Percentiles rank a stretch among this genome's conserved stretches.
phyloP scores from a whole-genome alignment of 1,139 yeast species.

The Pichia sp. region DNA sequence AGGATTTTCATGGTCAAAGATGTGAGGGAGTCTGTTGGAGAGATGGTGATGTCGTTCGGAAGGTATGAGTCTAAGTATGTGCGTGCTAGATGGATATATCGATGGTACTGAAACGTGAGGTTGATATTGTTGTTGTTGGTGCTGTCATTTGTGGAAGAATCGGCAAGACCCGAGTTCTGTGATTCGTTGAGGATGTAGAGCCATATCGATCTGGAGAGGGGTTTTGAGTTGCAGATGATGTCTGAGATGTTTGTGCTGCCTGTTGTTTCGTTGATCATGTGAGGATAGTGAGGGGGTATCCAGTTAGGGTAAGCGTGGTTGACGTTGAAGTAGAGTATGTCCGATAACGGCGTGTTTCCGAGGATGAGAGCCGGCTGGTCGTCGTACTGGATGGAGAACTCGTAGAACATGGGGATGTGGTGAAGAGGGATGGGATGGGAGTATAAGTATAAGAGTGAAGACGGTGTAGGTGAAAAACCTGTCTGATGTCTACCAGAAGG shows the following conservation, averaged over 20 bases:
- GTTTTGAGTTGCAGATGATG: background rate
- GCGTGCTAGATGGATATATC: conserved; percentile 8
- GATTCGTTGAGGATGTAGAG: no score
- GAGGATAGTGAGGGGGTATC: conserved; percentile 12
- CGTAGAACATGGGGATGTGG: conserved; percentile 25
- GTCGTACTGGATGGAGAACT: conserved; percentile 26
- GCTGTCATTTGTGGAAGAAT: no score
- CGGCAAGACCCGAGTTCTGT: no score
- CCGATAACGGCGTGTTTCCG: conserved; percentile 13
- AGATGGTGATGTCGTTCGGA: conserved; percentile 9
- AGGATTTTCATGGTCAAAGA: conserved; percentile 30
- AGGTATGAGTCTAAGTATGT: conserved; percentile 5
- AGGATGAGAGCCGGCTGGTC: conserved; percentile 17
- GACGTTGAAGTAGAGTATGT: conserved; percentile 12
- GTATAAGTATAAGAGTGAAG: no score
- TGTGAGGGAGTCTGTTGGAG: conserved; percentile 13
- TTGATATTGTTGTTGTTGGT: background rate
- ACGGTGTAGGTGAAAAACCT: no score
- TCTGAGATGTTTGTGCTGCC: background rate
- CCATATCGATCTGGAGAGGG: background rate
- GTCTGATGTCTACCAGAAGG: no score
- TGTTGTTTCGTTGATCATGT: background rate
- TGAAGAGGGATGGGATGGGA: no score
- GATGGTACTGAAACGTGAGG: conserved; percentile 10
- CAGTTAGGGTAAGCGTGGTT: conserved; percentile 15